phyloP scores from a whole-genome alignment of 2,329 filamentous ascomycete genomes.

The Curvularia eragrostidis region DNA sequence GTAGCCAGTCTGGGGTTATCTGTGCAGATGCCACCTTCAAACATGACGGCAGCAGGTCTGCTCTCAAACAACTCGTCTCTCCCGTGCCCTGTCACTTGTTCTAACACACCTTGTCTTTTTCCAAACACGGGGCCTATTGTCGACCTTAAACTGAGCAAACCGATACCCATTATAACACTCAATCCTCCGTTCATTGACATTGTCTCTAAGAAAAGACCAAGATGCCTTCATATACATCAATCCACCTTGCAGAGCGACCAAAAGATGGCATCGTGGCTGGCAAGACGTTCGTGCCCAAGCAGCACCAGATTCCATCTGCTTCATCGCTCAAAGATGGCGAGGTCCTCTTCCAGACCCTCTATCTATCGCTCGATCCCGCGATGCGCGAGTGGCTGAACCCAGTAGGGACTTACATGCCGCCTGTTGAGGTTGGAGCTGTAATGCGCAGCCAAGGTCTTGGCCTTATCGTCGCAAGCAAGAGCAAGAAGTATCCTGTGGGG shows the following conservation, averaged over 20 bases:
- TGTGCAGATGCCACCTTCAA: slow-evolving; percentile 22
- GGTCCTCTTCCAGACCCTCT: slow-evolving; percentile 66
- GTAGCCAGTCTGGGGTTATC: slow-evolving; percentile 20
- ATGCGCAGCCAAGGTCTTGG: slow-evolving; percentile 71
- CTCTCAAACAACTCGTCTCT: background rate
- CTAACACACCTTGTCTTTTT: background rate
- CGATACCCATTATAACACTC: background rate
- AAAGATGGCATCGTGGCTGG: slow-evolving; percentile 66
- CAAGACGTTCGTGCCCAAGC: slow-evolving; percentile 66
- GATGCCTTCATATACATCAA: slow-evolving; percentile 53
- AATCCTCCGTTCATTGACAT: background rate
- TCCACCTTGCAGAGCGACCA: slow-evolving; percentile 71
- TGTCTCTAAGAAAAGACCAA: background rate
- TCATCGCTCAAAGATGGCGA: slow-evolving; percentile 67
- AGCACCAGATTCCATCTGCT: slow-evolving; percentile 55
- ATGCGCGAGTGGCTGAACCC: slow-evolving; percentile 74
- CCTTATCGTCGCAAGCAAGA: slow-evolving; percentile 68
- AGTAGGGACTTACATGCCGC: slow-evolving; percentile 68
- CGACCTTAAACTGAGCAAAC: background rate
- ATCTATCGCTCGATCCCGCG: slow-evolving; percentile 75
- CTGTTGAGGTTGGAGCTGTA: slow-evolving; percentile 69
- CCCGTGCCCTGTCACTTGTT: background rate
- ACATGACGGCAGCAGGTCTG: background rate
- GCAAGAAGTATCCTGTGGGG: slow-evolving; percentile 61
- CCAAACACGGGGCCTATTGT: background rate